Conservation (phyloP, 768 basidiomycete species). For the Kwoniella europaea region DNA sequence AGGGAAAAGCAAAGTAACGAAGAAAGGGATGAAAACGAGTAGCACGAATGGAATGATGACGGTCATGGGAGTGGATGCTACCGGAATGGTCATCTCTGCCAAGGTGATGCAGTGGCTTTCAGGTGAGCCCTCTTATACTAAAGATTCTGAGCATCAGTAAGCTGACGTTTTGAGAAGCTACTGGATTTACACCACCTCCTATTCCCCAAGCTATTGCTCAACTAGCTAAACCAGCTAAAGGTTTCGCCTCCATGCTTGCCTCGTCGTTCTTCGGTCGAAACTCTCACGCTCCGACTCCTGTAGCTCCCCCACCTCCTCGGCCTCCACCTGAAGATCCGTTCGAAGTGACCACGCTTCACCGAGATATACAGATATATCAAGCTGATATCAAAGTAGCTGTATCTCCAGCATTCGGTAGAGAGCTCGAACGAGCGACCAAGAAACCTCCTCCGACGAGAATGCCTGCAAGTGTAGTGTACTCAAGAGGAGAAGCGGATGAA, state of each 20-base stretch:
- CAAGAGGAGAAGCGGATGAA: slow-evolving; percentile 48
- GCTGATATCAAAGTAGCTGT: slow-evolving; percentile 58
- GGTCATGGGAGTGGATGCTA: slow-evolving; percentile 68
- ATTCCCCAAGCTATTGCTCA: slow-evolving; percentile 47
- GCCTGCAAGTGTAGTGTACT: slow-evolving; percentile 80
- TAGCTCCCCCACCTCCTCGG: slow-evolving; percentile 39
- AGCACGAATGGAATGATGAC: slow-evolving; percentile 72
- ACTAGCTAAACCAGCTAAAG: slow-evolving; percentile 40
- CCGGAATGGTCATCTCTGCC: slow-evolving; percentile 72
- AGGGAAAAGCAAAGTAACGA: slow-evolving; percentile 38
- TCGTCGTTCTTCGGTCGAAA: slow-evolving; percentile 48
- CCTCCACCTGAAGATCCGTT: slow-evolving; percentile 53
- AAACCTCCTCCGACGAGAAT: slow-evolving; percentile 82
- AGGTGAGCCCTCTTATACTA: slow-evolving; percentile 26
- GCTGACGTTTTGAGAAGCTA: slow-evolving; percentile 33
- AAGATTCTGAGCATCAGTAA: not conserved
- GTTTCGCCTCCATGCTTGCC: slow-evolving; percentile 49
- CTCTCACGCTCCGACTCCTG: slow-evolving; percentile 32
- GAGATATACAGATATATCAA: slow-evolving; percentile 54
- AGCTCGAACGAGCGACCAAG: slow-evolving; percentile 89
- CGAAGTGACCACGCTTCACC: slow-evolving; percentile 44
- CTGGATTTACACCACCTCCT: slow-evolving; percentile 52
- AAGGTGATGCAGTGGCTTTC: slow-evolving; percentile 66
- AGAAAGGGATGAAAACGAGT: slow-evolving; percentile 63
- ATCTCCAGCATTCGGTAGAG: slow-evolving; percentile 58